phyloP scores from a whole-genome alignment of 495 filamentous ascomycete genomes.

The Cercophora newfieldiana region DNA sequence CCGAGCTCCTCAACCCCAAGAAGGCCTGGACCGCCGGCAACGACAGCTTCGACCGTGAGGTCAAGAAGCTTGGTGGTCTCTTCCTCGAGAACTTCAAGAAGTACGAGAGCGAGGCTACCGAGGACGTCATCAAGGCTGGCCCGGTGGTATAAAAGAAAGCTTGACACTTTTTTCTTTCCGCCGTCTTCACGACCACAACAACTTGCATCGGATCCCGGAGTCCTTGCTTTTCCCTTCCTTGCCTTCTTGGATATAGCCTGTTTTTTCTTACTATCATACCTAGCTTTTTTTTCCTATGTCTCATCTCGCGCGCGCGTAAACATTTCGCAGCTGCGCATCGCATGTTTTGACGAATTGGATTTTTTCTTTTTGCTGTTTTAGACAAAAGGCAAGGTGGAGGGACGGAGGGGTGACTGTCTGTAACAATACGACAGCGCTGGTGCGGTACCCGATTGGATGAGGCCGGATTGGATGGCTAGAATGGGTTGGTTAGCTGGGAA shows the following conservation, averaged over 20 bases:
- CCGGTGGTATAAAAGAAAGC: conserved; percentile 44
- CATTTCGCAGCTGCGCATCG: background rate
- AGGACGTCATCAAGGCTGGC: conserved; percentile 74
- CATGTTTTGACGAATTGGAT: background rate
- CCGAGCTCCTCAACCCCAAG: conserved; percentile 90
- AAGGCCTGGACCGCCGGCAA: conserved; percentile 82
- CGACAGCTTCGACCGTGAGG: conserved; percentile 79
- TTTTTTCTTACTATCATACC: background rate
- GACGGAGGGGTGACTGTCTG: background rate
- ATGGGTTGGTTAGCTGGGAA: background rate
- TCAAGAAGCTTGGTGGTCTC: conserved; percentile 79
- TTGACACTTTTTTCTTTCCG: conserved; percentile 3
- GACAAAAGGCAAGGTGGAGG: background rate
- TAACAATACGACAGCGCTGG: background rate
- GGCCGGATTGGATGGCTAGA: background rate
- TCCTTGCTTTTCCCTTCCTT: conserved; percentile 1
- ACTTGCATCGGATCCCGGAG: conserved; percentile 20
- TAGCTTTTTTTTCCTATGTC: background rate
- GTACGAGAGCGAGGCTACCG: conserved; percentile 83
- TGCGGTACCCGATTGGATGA: background rate
- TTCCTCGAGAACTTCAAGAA: conserved; percentile 98
- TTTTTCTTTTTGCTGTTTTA: background rate
- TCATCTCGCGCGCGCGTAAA: background rate
- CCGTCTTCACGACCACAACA: background rate
- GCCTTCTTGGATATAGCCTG: background rate